Base-by-base conservation (phyloP, 164 flowering plant genomes). In the Paratinospora sagittata region DNA sequence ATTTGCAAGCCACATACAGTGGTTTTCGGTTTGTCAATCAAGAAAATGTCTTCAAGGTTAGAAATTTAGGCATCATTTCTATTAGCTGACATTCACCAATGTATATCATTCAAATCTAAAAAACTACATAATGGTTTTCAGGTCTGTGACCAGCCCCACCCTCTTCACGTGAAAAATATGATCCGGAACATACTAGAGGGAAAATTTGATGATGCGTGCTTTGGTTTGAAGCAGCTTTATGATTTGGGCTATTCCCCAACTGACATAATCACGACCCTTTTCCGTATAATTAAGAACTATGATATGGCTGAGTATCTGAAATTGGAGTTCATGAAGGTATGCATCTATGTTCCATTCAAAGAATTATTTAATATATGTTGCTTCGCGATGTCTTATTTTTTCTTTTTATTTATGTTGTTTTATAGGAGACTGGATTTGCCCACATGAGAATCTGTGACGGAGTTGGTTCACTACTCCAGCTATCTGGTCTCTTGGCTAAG, bases 121-220 rank as follows among this genome's bases (percentile, higher is more conserved):
- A 37, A 4, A 33, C 6, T 43, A 16, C 69, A 64, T 72, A 7
- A 67, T 3, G 52, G 12, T 70, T 76, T 76, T 68, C 81, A 96
- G 99, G 99, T 96, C 30, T 96, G 99, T 75, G 98, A 96, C 75
- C 99, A 96, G 79, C 99, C 99, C 73, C 99, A 96, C 75, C 99
- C 99, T 21, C 81, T 96, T 82, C 97, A 91, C 73, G 92, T 96
- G 75, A 96, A 91, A 85, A 93, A 89, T 71, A 91, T 96, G 89
- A 86, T 96, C 16, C 82, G 88, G 16, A 81, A 90, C 72, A 84
- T 96, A 41, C 80, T 93, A 8, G 98, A 96, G 75, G 97, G 99
- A 37, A 91, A 93, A 75, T 93, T 93, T 71, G 98, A 96, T 76
- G 98, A 90, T 72, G 91, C 98, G 30, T 95, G 98, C 80, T 73